Base-by-base conservation (phyloP, 1,284 basidiomycete genomes). In the Flammula alnicola region DNA sequence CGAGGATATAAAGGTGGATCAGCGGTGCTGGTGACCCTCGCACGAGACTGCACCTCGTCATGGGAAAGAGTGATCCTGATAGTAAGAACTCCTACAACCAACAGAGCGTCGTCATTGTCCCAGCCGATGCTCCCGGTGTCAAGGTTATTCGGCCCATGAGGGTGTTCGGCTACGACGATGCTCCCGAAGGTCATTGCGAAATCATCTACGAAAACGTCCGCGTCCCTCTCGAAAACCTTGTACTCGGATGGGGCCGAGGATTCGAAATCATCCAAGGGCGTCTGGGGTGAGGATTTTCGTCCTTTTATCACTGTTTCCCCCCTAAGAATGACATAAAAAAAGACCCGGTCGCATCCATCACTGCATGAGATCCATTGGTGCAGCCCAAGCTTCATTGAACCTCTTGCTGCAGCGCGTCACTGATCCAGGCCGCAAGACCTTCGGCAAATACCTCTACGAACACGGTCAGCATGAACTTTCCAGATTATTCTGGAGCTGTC, bases 181-280 rank as follows among this genome's bases (percentile, higher is more conserved):
- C 95, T 2, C 93, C 93, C 1, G 93, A 95, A 66, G 95, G 96
- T 1, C 96, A 99, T 65, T 97, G 90, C 65, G 96, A 99, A 72
- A 80, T 99, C 47, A 81, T 91, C 53, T 99, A 98, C 63, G 90
- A 96, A 19, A 92, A 97, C 63, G 96, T 98, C 22, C 85, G 93
- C 32, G 88, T 98, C 7, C 94, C 93, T 1, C 64, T 91, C 46
- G 72, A 73, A 51, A 95, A 96, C 68, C 68, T 98, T 31, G 84
- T 98, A 11, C 82, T 93, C 32, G 95, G 95, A 12, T 95, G 95
- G 88, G 96, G 97, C 11, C 80, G 81, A 56, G 95, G 95, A 19
- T 98, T 98, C 57, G 95, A 94, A 83, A 97, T 99, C 62, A 95
- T 98, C 57, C 96, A 98, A 81, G 96, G 95, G 27, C 88, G 96